phyloP scores from a whole-genome alignment of 345 rosid species.

The Linum lewisii region DNA sequence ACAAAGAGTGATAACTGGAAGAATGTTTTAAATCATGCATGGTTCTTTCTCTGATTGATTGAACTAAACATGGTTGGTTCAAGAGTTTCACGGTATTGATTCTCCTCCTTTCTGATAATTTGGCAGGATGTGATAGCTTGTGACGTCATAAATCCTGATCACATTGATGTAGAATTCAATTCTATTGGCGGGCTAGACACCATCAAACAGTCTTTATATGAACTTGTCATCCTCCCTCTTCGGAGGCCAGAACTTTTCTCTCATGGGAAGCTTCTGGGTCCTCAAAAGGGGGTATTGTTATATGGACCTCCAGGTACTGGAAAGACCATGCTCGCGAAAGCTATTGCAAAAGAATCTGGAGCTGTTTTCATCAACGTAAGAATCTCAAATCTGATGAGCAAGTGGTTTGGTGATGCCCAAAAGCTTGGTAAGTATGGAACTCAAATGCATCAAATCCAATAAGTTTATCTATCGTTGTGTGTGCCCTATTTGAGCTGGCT shows the following conservation, averaged over 20 bases:
- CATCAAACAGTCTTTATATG: conserved; percentile 71
- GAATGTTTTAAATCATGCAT: no score
- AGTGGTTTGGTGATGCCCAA: conserved; percentile 99
- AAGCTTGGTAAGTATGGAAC: conserved; percentile 68
- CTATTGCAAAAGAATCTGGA: conserved; percentile 93
- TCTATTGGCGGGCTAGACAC: conserved; percentile 85
- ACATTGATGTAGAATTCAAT: conserved; percentile 82
- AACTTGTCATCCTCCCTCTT: conserved; percentile 83
- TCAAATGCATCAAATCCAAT: not conserved
- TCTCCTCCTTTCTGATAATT: not conserved
- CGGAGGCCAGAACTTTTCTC: conserved; percentile 86
- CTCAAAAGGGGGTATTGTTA: conserved; percentile 90
- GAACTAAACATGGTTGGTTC: not conserved
- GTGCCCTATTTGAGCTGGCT: not conserved
- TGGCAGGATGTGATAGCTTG: conserved; percentile 92
- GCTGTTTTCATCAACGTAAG: conserved; percentile 91
- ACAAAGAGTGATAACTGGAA: not conserved
- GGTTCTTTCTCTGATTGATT: not conserved
- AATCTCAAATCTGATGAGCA: conserved; percentile 90
- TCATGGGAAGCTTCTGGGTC: conserved; percentile 87
- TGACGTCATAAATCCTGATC: conserved; percentile 90
- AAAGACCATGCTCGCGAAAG: conserved; percentile 98
- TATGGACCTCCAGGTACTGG: conserved; percentile 99
- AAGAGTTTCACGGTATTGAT: not conserved
- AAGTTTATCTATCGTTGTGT: not conserved